Percentiles rank a stretch among this genome's conserved stretches.
These are phyloP conservation scores for Climacium dendroides DNA, from an alignment of 225 moss, liverwort and hornwort genomes.

Conservation along the genomic window DNA sequence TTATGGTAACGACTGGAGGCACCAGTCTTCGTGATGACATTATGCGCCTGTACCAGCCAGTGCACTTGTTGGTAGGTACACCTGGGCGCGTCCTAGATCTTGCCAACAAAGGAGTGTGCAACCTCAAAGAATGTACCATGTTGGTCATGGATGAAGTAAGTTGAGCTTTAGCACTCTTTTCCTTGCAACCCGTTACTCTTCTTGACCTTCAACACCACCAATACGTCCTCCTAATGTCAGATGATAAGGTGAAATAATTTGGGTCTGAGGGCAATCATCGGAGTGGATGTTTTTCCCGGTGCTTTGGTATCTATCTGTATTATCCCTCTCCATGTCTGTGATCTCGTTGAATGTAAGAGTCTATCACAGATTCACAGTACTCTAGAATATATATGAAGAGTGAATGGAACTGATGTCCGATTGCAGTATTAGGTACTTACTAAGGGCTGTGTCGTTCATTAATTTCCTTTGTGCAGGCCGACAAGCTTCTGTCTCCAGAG, in stretches of 20 bases:
- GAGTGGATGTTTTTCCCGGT: not conserved
- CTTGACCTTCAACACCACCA: not conserved
- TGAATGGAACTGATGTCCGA: not conserved
- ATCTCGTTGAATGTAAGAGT: not conserved
- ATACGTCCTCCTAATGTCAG: not conserved
- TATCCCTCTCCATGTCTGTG: not conserved
- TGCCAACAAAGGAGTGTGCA: conserved; percentile 59
- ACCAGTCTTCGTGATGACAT: conserved; percentile 58
- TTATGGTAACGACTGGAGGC: conserved; percentile 56
- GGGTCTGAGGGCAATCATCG: not conserved
- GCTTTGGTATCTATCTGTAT: not conserved
- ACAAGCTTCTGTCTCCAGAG: conserved; percentile 52
- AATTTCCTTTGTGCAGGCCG: conserved; percentile 21
- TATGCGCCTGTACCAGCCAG: conserved; percentile 56
- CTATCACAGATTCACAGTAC: not conserved
- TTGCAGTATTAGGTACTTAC: not conserved
- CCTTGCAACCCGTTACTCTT: not conserved
- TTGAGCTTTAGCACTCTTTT: not conserved
- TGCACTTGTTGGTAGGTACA: conserved; percentile 48
- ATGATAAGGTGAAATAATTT: not conserved
- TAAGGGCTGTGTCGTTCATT: not conserved
- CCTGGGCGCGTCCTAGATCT: conserved; percentile 52
- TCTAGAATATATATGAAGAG: not conserved
- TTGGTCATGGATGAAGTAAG: conserved; percentile 60
- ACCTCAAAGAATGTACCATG: conserved; percentile 57